Conservation (phyloP, 371 early-diverging fungal species). For the Amoeboaphelidium occidentale region DNA sequence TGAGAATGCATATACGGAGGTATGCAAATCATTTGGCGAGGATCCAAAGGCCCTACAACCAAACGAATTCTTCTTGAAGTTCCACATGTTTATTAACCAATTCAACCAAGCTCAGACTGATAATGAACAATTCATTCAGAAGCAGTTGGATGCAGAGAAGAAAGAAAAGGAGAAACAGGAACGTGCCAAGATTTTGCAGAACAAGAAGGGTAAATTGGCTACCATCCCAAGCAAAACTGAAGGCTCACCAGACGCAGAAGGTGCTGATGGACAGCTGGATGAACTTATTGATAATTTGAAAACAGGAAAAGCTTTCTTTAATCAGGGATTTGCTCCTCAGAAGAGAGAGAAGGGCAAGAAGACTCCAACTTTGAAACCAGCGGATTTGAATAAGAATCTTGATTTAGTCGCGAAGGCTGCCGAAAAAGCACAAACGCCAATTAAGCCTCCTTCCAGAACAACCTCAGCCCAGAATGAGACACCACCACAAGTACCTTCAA, state of each 20-base stretch:
- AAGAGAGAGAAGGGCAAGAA: neutral
- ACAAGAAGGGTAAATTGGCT: neutral
- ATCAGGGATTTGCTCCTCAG: neutral
- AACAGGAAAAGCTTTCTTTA: neutral
- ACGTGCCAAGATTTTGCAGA: neutral
- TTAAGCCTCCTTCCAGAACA: no score
- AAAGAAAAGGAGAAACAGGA: neutral
- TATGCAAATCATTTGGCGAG: neutral
- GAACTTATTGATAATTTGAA: neutral
- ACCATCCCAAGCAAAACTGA: neutral
- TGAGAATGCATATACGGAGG: neutral
- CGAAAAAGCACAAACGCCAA: no score
- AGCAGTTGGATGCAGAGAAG: neutral
- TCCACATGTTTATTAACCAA: neutral
- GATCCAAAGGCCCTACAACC: neutral
- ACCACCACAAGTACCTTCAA: no score
- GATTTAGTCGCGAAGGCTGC: no score
- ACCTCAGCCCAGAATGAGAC: no score
- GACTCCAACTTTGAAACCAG: no score
- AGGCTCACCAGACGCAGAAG: neutral
- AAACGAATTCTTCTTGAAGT: neutral
- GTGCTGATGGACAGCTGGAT: neutral
- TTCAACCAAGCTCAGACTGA: neutral
- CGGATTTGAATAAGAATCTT: no score
- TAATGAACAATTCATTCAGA: neutral